Conservation (phyloP, 2,329 filamentous ascomycete genomes). For the Cordyceps militaris region DNA sequence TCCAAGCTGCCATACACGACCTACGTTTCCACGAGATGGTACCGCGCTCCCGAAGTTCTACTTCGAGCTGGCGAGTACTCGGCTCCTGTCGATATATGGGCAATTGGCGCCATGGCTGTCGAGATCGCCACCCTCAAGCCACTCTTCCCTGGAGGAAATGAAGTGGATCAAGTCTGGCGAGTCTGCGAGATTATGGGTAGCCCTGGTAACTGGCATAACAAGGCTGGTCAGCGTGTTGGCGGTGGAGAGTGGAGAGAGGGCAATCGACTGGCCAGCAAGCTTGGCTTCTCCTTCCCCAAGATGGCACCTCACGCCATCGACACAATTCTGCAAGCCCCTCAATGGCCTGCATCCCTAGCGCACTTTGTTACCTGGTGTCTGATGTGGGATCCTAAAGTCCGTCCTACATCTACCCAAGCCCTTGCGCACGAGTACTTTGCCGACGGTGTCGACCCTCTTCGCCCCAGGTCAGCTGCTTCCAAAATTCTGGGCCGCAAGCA, state of each 20-base stretch:
- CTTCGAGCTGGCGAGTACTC: constrained; percentile 94
- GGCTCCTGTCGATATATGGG: constrained; percentile 97
- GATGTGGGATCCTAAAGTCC: constrained; percentile 94
- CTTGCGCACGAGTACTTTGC: constrained; percentile 89
- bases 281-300: constrained; percentile 98
- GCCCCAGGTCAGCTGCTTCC: constrained; percentile 85
- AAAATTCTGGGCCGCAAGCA: constrained; percentile 83
- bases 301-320: constrained; percentile 98
- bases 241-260: constrained; percentile 98
- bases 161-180: constrained; percentile 98
- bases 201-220: constrained; percentile 96
- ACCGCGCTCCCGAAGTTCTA: constrained; percentile 90
- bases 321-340: constrained; percentile 79
- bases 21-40: constrained; percentile 97
- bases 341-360: constrained; percentile 83
- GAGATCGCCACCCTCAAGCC: constrained; percentile 96
- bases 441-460: constrained; percentile 84
- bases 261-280: constrained; percentile 82
- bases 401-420: constrained; percentile 91
- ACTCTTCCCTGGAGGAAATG: constrained; percentile 92
- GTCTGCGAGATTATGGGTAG: constrained; percentile 99
- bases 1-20: constrained; percentile 96
- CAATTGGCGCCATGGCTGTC: constrained; percentile 95
- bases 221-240: constrained; percentile 75
- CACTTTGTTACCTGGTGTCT: constrained; percentile 97